Base-by-base conservation (phyloP, 2,329 filamentous ascomycete species). In the Beauveria sp. region DNA sequence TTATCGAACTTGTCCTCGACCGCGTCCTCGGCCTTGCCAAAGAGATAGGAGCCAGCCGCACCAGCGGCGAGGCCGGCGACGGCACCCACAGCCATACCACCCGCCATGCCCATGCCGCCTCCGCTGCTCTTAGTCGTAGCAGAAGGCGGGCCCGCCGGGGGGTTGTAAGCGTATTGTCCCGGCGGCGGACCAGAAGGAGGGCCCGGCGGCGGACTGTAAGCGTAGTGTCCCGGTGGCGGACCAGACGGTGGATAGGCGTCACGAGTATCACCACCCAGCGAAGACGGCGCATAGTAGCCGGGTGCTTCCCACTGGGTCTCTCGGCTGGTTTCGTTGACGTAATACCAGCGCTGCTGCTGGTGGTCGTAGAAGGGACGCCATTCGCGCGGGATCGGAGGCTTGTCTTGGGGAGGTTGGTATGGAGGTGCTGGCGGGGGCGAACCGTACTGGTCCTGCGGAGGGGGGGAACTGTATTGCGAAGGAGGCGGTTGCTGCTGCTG, bases 331-430 rank as follows among this genome's bases (percentile, higher is more conserved):
- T 83, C 75, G 71, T 89, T 85, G 62, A 85, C 78, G 68, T 87
- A 90, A 74, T 83, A 89, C 76, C 83, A 88, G 61, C 83, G 82
- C 69, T 86, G 82, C 63, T 79, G 76, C 62, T 77, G 78, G 62
- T 83, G 80, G 66, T 89, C 86, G 73, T 81, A 89, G 71, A 87
- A 82, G 26, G 84, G 77, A 31, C 77, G 74, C 86, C 87, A 89
- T 66, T 86, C 86, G 55, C 77, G 69, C 26, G 86, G 79, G 65
- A 88, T 75, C 64, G 82, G 76, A 26, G 86, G 80, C 62, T 71
- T 71, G 64, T 73, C 71, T 20, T 70, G 69, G 8, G 74, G 73
- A 31, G 73, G 73, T 50, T 73, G 69, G 60, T 74, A 75, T 10
- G 58, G 60, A 14, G 72, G 73, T 24, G 60, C 31, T 3, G 45